phyloP scores from a whole-genome alignment of 345 rosid genomes.

The Geranium rotundifolium region DNA sequence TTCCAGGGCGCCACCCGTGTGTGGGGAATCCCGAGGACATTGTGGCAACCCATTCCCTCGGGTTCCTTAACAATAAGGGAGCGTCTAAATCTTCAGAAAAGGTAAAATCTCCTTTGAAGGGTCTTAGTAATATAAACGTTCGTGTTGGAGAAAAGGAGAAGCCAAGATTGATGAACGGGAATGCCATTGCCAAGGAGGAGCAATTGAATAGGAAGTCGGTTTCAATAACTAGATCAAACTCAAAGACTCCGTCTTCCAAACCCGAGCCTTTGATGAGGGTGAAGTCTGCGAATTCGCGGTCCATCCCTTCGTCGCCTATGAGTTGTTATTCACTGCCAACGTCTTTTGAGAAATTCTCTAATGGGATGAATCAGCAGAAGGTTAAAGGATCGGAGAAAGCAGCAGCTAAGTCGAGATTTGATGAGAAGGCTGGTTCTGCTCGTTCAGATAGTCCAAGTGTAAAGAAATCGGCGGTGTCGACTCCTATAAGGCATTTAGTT shows the following conservation, averaged over 20 bases:
- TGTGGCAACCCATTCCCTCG: conserved; percentile 66
- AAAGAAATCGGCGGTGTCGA: conserved; percentile 39
- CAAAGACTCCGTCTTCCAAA: conserved; percentile 46
- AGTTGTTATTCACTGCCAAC: conserved; percentile 83
- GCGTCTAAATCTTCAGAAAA: conserved; percentile 36
- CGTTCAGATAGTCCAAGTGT: conserved; percentile 37
- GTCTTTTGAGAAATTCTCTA: conserved; percentile 77
- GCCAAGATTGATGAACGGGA: conserved; percentile 35
- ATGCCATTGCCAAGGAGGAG: conserved; percentile 43
- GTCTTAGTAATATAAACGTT: conserved; percentile 8
- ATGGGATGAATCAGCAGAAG: conserved; percentile 71
- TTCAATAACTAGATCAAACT: conserved; percentile 21
- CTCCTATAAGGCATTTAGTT: conserved; percentile 39
- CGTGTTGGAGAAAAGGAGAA: conserved; percentile 41
- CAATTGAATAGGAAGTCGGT: conserved; percentile 26
- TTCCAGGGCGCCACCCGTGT: conserved; percentile 94
- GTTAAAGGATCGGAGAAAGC: conserved; percentile 49
- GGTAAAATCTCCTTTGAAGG: conserved; percentile 26
- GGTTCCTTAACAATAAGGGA: conserved; percentile 43
- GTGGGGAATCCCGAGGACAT: conserved; percentile 92
- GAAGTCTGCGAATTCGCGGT: conserved; percentile 56
- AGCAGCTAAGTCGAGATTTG: conserved; percentile 28
- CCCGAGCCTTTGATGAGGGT: conserved; percentile 33
- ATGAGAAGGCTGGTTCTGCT: conserved; percentile 41
- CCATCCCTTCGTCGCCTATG: conserved; percentile 78